phyloP scores from a whole-genome alignment of 352 stramenopile species.

The Pythium phragmitis region DNA sequence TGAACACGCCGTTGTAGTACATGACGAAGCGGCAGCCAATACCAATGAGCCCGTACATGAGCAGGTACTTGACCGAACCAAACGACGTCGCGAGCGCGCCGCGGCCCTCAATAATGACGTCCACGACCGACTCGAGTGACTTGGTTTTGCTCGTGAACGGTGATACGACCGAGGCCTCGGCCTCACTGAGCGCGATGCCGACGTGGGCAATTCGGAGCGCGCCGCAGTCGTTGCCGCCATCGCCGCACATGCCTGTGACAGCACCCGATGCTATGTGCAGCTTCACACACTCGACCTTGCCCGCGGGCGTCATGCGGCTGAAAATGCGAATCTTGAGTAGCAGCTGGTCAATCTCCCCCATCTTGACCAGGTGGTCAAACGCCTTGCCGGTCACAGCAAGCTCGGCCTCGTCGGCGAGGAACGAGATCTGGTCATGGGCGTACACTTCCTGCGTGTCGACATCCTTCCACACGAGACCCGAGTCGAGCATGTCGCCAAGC shows the following conservation, averaged over 20 bases:
- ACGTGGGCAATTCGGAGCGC: constrained; percentile 90
- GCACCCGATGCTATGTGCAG: constrained; percentile 46
- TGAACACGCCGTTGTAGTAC: constrained; percentile 71
- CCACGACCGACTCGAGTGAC: constrained; percentile 71
- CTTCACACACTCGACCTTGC: constrained; percentile 71
- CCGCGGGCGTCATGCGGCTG: constrained; percentile 72
- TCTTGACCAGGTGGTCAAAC: constrained; percentile 70
- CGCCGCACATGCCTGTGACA: constrained; percentile 82
- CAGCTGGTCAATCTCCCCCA: constrained; percentile 51
- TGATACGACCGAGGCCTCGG: constrained; percentile 82
- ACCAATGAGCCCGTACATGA: constrained; percentile 73
- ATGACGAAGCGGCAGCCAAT: constrained; percentile 30
- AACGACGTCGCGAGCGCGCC: constrained; percentile 87
- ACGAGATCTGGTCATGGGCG: not conserved
- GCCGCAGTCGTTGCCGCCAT: constrained; percentile 91
- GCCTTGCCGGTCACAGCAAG: constrained; percentile 70
- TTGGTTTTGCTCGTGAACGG: constrained; percentile 86
- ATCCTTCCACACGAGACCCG: constrained; percentile 58
- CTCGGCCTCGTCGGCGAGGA: constrained; percentile 25
- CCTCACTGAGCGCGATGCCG: constrained; percentile 88
- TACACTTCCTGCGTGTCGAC: constrained; percentile 30
- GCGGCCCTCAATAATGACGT: constrained; percentile 84
- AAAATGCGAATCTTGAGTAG: constrained; percentile 76
- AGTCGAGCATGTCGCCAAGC: constrained; percentile 60
- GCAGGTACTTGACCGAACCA: constrained; percentile 82